Base-by-base conservation (phyloP, 768 basidiomycete genomes). In the Tulasnella sp. region DNA sequence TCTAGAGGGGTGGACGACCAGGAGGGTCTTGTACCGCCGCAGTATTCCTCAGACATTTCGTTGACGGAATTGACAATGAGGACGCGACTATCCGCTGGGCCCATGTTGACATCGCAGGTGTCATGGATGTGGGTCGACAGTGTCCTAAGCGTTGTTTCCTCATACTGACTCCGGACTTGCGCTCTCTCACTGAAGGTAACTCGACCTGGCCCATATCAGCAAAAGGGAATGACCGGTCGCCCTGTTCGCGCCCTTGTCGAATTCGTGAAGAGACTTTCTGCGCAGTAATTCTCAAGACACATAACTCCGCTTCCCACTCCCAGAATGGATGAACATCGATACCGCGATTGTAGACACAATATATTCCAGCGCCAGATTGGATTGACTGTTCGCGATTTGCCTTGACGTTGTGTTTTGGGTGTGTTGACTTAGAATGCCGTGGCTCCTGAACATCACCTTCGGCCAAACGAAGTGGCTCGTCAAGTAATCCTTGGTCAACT, bases 41-140 rank as follows among this genome's bases (percentile, higher is more conserved):
- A 2, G 84, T 94, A 25, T 96, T 96, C 89, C 85, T 96, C 76
- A 93, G 93, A 84, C 86, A 89, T 2, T 94, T 94, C 79, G 91
- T 91, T 1, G 87, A 91, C 34, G 93, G 92, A 3, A 88, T 90
- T 75, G 91, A 93, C 80, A 84, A 86, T 1, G 86, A 88, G 80
- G 86, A 88, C 14, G 89, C 88, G 6, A 82, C 84, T 14, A 83
- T 93, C 79, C 88, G 89, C 78, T 96, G 94, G 93, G 94, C 94
- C 0, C 94, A 96, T 82, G 83, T 95, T 54, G 94, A 96, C 80
- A 94, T 94, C 76, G 93, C 81, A 14, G 83, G 82, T 17, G 83
- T 87, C 22, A 92, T 92, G 91, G 91, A 93, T 83, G 88, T 89
- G 49, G 72, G 85, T 82, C 73, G 64, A 36, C 17, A 2, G 38